Base-by-base conservation (phyloP, 805 yeast genomes). In the Saturnispora kantuleensis region DNA sequence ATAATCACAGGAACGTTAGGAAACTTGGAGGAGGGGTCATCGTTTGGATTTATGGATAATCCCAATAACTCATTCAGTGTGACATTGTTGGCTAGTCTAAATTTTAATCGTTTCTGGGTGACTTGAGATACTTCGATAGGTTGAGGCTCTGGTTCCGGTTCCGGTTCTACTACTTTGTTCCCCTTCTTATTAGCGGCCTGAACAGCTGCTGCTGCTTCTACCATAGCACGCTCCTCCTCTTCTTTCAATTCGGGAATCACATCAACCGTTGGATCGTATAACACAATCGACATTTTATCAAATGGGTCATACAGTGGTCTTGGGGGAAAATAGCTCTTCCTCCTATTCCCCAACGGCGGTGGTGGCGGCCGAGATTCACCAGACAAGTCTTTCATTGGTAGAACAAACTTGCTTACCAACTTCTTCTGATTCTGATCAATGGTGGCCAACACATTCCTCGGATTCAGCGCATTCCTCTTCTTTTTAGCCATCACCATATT, bases 1-100 rank as follows among this genome's bases (percentile, higher is more conserved):
- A 93, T 84, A 1, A 93, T 97, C 7, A 93, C 97, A 0, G 98
- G 95, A 8, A 93, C 97, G 56, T 85, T 81, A 0, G 95, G 86
- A 52, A 76, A 79, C 50, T 71, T 77, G 48, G 66, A 69, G 39
- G 54, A 62, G 29, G 64, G 55, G 16, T 67, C 64, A 21, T 73
- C 79, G 42, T 70, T 70, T 0, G 78, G 74, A 33, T 69, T 66
- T 35, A 66, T 69, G 5, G 73, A 65, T 17, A 86, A 78, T 0
- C 96, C 96, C 35, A 93, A 67, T 29, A 93, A 75, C 48, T 88
- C 96, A 8, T 81, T 83, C 40, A 90, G 62, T 0, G 90, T 74
- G 54, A 77, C 81, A 53, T 84, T 85, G 3, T 67, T 69, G 33
- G 69, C 65, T 47, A 70, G 61, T 21, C 43, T 46, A 49, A 64